Base-by-base conservation (phyloP, 306 rosid genomes). In the Gillenia trifoliata region DNA sequence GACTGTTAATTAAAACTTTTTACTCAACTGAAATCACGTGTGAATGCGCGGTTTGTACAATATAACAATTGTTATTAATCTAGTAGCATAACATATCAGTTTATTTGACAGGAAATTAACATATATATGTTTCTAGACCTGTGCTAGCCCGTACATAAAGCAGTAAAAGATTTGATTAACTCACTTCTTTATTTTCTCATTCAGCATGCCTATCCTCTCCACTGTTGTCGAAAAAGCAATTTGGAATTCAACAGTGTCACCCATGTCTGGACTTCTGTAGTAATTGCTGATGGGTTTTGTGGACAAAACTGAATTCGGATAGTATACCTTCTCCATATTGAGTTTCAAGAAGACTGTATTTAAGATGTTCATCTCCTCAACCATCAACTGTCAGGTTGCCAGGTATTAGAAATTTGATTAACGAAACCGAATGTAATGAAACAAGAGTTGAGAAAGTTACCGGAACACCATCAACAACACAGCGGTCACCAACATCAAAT, bases 281-380 rank as follows among this genome's bases (percentile, higher is more conserved):
- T 90, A 91, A 70, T 94, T 94, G 84, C 90, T 88, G 74, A 91
- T 94, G 9, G 98, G 85, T 83, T 92, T 94, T 0, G 83, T 90
- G 22, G 99, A 88, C 79, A 94, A 81, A 66, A 92, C 84, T 38
- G 94, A 86, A 81, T 93, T 94, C 41, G 99, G 98, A 84, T 72
- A 94, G 82, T 80, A 94, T n/a, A 91, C 87, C 83, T 91, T 91
- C 79, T 94, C 99, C 66, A 88, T 86, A 71, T 85, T 79, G 80
- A 87, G 90, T 81, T 90, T 94, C 81, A 92, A 81, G 91, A 94
- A 92, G 50, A 92, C 92, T 8, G 99, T 94, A 3, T 85, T 91
- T 80, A 91, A 73, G 83, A 92, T 92, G 72, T 94, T 94, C 97
- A 94, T 94, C 82, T 94, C 99, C 78, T 94, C 97, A 61, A 94